A percentile compares a stretch with the other conserved stretches of the same genome.
Conservation (phyloP, 1,284 basidiomycete genomes). For the Malassezia vespertilionis region DNA sequence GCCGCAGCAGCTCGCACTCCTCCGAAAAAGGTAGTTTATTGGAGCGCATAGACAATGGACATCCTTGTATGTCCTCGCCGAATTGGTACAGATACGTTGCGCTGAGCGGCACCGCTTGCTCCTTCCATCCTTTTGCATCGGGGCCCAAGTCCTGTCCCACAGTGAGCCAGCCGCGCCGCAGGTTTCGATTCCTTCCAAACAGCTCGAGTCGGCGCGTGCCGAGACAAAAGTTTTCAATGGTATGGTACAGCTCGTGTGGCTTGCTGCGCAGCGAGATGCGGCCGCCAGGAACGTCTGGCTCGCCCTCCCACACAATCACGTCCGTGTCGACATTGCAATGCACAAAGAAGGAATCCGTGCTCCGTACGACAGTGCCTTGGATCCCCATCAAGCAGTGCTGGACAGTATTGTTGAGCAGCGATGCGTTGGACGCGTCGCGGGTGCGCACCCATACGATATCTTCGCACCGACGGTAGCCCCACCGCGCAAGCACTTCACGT, state of each 20-base stretch:
- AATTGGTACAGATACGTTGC: slow-evolving; percentile 32
- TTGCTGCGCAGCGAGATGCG: slow-evolving; percentile 55
- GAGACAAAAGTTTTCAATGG: slow-evolving; percentile 95
- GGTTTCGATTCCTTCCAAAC: slow-evolving; percentile 63
- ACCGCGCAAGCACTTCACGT: slow-evolving; percentile 75
- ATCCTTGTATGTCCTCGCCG: slow-evolving; percentile 31
- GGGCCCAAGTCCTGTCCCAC: slow-evolving; percentile 52
- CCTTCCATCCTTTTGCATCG: slow-evolving; percentile 16
- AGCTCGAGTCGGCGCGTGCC: slow-evolving; percentile 82
- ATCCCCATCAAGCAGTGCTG: slow-evolving; percentile 98
- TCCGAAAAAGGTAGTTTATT: slow-evolving; percentile 34
- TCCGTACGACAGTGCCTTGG: slow-evolving; percentile 83
- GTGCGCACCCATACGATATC: slow-evolving; percentile 96
- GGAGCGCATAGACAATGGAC: slow-evolving; percentile 26
- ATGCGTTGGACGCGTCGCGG: slow-evolving; percentile 50
- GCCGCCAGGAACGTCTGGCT: slow-evolving; percentile 49
- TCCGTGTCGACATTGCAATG: slow-evolving; percentile 98
- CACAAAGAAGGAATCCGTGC: slow-evolving; percentile 86
- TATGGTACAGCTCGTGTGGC: slow-evolving; percentile 85
- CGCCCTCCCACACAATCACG: slow-evolving; percentile 87
- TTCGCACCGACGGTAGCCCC: slow-evolving; percentile 91
- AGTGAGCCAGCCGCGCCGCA: slow-evolving; percentile 86
- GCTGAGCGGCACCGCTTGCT: slow-evolving; percentile 18
- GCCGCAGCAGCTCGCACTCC: slow-evolving; percentile 32
- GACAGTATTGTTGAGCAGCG: slow-evolving; percentile 22